Base-by-base conservation (phyloP, 2,329 filamentous ascomycete genomes). In the Beauveria sp. region DNA sequence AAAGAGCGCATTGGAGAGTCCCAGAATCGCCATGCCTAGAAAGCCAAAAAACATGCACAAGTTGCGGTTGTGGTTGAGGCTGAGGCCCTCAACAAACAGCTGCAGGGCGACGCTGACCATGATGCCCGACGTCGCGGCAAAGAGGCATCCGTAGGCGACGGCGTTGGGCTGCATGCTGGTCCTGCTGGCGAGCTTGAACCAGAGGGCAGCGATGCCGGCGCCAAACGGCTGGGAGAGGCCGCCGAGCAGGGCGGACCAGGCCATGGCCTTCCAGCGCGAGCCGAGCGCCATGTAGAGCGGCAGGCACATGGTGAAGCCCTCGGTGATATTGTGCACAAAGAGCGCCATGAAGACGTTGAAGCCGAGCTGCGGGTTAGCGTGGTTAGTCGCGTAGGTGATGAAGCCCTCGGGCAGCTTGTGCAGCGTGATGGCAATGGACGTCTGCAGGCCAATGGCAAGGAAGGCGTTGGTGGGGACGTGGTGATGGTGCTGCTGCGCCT, bases 251-350 rank as follows among this genome's bases (percentile, higher is more conserved):
- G 89, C 87, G 5, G 90, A 88, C 86, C 91, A 96, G 62, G 89
- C 75, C 77, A 97, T 94, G 20, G 94, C 93, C 67, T 87, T 88
- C 70, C 84, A 77, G 51, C 92, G 88, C 62, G 87, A 93, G 64
- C 88, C 84, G 37, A 97, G 84, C 1, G 94, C 94, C 69, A 99
- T 89, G 74, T 96, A 99, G 0, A 99, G 80, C 0, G 94, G 94
- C 0, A 99, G 77, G 0, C 92, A 91, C 82, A 99, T 89, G 64
- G 92, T 91, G 71, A 97, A 97, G 2, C 94, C 94, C 76, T 99
- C 94, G 30, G 91, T 92, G 69, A 99, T 96, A 76, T 97, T 99
- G 80, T 99, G 94, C 62, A 99, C 93, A 71, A 96, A 96, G 8
- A 99, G 83, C 0, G 94, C 93, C 73, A 97, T 84, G 76, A 99